Base-by-base conservation (phyloP, 441 rosid species). In the Francoa sonchifolia region DNA sequence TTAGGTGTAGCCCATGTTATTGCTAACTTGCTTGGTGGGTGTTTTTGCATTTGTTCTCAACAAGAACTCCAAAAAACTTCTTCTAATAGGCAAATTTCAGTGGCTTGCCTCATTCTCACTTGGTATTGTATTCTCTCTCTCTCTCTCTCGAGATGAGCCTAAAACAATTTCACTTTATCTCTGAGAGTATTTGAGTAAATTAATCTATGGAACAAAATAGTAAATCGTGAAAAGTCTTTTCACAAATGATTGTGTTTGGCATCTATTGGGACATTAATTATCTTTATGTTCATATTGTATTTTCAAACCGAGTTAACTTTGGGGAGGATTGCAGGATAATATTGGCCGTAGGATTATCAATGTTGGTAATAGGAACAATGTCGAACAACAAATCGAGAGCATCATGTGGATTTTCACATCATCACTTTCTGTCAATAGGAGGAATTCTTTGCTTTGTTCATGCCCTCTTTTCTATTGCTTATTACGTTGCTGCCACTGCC, bases 321-420 rank as follows among this genome's bases (percentile, higher is more conserved):
- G 19, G 3, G 33, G 4, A 50, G 59, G 44, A 33, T 29, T n/a
- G n/a, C 82, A 89, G 96, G 98, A 47, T 89, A 15, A 62, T 79
- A 59, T 64, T 84, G 28, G 92, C 86, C 23, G 61, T 68, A 31
- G 95, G 94, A 51, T 58, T 79, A 26, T 68, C 84, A 7, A 33
- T 49, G 65, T 50, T 85, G 69, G 94, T 72, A 69, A 77, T 77
- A 10, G 95, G 98, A 12, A 68, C 76, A n/a, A 25, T 74, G 64
- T 54, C 85, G 15, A 89, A 84, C 69, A 52, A 68, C 52, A 85
- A 79, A 60, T 76, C 89, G 38, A 77, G 68, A 56, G 61, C 62
- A 17, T 82, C 96, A 10, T 85, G 95, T 49, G 95, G 98, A 13
- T 66, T 79, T 67, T 45, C 82, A 55, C 84, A 89, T 63, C 98